A percentile compares a stretch with the other conserved stretches of the same genome.
These are phyloP conservation scores for Botrytis medusae DNA, from an alignment of 2,329 filamentous ascomycete genomes.

Conservation along the genomic window DNA sequence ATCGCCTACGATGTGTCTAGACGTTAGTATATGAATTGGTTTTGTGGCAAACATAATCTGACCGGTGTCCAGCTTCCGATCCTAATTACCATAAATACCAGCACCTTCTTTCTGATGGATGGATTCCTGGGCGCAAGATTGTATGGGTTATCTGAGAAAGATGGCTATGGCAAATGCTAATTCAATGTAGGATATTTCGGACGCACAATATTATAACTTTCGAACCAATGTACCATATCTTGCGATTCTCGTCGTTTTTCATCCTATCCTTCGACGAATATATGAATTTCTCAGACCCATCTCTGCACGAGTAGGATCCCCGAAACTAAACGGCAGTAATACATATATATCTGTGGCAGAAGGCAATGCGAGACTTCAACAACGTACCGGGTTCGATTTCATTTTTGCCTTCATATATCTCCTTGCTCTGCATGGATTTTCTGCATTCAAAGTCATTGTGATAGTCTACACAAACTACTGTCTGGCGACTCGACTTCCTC, in stretches of 20 bases:
- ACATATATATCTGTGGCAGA: constrained; percentile 44
- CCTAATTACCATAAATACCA: constrained; percentile 77
- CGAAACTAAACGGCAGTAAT: constrained; percentile 35
- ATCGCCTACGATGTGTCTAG: constrained; percentile 82
- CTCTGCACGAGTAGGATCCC: constrained; percentile 29
- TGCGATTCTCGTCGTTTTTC: constrained; percentile 68
- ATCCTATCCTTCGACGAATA: constrained; percentile 72
- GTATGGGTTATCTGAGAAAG: constrained; percentile 47
- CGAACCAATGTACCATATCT: constrained; percentile 84
- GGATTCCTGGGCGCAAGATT: constrained; percentile 90
- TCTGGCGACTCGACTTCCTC: constrained; percentile 71
- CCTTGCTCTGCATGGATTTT: constrained; percentile 78
- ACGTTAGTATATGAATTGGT: constrained; percentile 54
- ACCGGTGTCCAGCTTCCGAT: constrained; percentile 62
- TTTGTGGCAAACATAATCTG: constrained; percentile 20
- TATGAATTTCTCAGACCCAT: constrained; percentile 57
- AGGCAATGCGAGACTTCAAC: constrained; percentile 60
- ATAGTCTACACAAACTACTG: constrained; percentile 83
- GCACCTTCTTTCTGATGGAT: constrained; percentile 71
- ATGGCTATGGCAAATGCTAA: constrained; percentile 23
- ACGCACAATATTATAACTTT: constrained; percentile 83
- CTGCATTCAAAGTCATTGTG: constrained; percentile 73
- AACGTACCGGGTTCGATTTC: constrained; percentile 79
- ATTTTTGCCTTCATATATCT: constrained; percentile 79
- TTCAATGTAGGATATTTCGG: constrained; percentile 72